Base-by-base conservation (phyloP, 2,329 filamentous ascomycete genomes). In the Madurella mycetomatis region DNA sequence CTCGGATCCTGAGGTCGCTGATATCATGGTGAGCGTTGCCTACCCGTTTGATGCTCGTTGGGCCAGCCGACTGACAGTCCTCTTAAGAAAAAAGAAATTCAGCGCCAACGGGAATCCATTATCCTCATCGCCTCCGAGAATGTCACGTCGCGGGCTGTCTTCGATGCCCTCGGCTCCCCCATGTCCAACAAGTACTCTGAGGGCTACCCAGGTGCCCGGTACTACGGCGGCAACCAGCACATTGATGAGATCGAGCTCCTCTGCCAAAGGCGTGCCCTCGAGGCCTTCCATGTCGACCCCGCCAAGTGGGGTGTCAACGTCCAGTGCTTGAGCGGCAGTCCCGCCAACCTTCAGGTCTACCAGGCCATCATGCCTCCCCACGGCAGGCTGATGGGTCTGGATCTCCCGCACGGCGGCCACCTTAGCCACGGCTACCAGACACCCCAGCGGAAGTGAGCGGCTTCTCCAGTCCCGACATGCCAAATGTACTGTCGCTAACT, bases 151-250 rank as follows among this genome's bases (percentile, higher is more conserved):
- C 91, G 92, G 66, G 92, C 94, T 67, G 94, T 99, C 69, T 96
- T 96, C 78, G 92, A 99, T 78, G 94, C 94, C 57, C 85, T 99
- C 63, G 94, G 94, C 68, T 92, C 86, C 55, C 87, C 88, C 73
- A 95, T 94, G 88, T 90, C 89, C 75, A 96, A 99, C 84, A 99
- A 99, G 81, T 99, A 99, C 84, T 96, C 91, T 16, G 94, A 99
- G 81, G 94, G 94, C 63, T 96, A 96, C 75, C 94, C 94, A 64
- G 94, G 94, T 72, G 94, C 94, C 67, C 87, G 94, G 75, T 99
- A 99, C 84, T 99, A 99, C 70, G 94, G 94, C 70, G 94, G 94
- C 70, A 99, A 99, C 80, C 88, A 99, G 82, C 90, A 94, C 82
- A 99, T 99, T 65, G 94, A 99, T 74, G 82, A 90, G 75, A 91